Conservation (phyloP, 805 yeast species). For the Metschnikowia dekortorum region DNA sequence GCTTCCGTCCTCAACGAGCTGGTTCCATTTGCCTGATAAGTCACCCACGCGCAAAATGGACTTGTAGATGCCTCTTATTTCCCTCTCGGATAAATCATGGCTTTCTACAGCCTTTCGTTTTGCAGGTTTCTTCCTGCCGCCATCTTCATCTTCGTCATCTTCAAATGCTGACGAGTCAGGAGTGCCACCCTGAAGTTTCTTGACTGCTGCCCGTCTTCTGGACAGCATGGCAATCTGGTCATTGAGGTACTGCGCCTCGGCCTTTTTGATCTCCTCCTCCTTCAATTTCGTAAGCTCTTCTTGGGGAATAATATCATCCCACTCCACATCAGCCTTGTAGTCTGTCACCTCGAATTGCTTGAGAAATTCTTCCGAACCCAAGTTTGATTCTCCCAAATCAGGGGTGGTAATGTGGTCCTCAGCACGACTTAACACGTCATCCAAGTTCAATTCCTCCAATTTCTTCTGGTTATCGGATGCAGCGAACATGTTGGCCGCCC, state of each 20-base stretch:
- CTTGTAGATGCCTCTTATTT: conserved; percentile 78
- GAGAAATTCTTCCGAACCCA: conserved; percentile 97
- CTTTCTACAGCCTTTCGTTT: conserved; percentile 34
- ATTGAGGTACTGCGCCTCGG: conserved; percentile 81
- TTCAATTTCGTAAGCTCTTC: conserved; percentile 85
- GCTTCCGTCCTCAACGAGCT: conserved; percentile 83
- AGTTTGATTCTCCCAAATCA: conserved; percentile 92
- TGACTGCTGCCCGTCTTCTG: conserved; percentile 72
- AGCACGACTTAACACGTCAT: conserved; percentile 93
- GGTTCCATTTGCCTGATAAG: conserved; percentile 71
- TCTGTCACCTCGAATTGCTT: conserved; percentile 98
- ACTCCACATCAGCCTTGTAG: conserved; percentile 94
- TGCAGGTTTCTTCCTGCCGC: conserved; percentile 22
- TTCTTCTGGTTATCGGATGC: conserved; percentile 94
- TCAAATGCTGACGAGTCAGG: conserved; percentile 37
- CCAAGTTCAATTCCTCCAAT: conserved; percentile 89
- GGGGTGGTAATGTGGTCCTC: conserved; percentile 97
- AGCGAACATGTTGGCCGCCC: conserved; percentile 98
- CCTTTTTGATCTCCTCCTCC: conserved; percentile 81
- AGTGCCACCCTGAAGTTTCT: conserved; percentile 42
- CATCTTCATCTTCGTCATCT: conserved; percentile 32
- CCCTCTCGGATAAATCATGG: conserved; percentile 72
- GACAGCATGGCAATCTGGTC: conserved; percentile 87
- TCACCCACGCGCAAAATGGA: conserved; percentile 82
- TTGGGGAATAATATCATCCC: conserved; percentile 99